Evolutionary conservation across 2,329 filamentous ascomycete species (phyloP), one percentile per base, ranked within the genome.

Genomic region (Monilinia vaccinii-corymbosi): DNA sequence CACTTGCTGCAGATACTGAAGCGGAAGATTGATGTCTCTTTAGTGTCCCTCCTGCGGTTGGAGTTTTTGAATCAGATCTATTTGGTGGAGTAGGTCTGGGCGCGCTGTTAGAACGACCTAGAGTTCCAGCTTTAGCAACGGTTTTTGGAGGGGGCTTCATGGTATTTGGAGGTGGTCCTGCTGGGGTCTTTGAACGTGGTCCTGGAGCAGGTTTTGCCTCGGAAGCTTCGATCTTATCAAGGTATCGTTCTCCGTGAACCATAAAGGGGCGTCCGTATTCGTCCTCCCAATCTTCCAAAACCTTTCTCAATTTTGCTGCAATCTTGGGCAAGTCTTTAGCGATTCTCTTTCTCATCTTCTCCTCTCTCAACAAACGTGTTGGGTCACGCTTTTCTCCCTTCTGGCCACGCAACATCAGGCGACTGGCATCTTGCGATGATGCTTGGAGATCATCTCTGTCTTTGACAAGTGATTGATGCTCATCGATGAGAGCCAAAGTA

Each of bases 321-420:
- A 99, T 81, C 77, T 96, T 97, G 60, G 94, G 94, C 34, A 99
- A 78, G 71, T 99, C 94, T 74, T 97, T 99, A 31, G 92, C 83
- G 63, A 99, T 97, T 61, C 92, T 83, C 82, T 99, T 99, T 62
- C 94, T 86, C 90, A 96, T 96, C 81, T 97, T 99, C 76, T 99
- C 94, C 72, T 99, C 94, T 34, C 94, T 83, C 56, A 99, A 79
- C 18, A 99, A 80, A 75, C 96, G 94, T 55, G 91, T 93, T 3
- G 94, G 94, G 71, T 99, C 94, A 64, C 95, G 89, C 74, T 87
- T 90, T 76, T 97, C 93, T 58, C 93, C 93, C 76, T 96, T 96
- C 66, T 91, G 87, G 2, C 92, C 92, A 62, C 93, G 91, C 68
- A 86, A 84, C 87, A 97, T 91, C 34, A 99, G 79, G 48, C 94